Conservation (phyloP, 331 rosid species). For the Rosa hybrid region DNA sequence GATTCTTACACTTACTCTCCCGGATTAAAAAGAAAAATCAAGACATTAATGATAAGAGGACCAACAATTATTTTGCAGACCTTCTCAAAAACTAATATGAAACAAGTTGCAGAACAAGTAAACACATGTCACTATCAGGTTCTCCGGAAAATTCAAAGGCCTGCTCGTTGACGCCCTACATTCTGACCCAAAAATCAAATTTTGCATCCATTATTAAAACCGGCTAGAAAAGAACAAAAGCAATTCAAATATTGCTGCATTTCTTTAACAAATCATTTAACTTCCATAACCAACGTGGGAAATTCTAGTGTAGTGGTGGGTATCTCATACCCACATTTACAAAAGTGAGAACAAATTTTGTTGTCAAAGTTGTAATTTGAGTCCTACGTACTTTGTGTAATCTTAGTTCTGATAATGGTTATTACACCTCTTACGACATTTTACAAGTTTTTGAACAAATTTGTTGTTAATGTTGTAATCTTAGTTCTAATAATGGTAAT, state of each 20-base stretch:
- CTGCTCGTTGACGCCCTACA: neutral
- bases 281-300: too few species aligned
- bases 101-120: neutral
- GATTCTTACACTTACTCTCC: neutral
- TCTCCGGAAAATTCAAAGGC: neutral
- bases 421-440: too few species aligned
- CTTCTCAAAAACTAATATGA: neutral
- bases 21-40: neutral
- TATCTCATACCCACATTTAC: too few species aligned
- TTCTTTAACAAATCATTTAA: neutral
- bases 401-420: too few species aligned
- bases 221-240: neutral
- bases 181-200: constrained; percentile 7
- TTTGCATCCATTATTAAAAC: neutral
- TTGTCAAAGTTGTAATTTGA: too few species aligned
- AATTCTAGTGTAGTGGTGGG: too few species aligned
- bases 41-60: neutral
- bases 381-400: too few species aligned
- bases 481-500: too few species aligned
- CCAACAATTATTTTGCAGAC: constrained; percentile 1
- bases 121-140: neutral
- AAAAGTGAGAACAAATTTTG: too few species aligned
- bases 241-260: neutral
- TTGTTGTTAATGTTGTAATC: too few species aligned
- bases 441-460: too few species aligned